Evolutionary conservation across 2,329 filamentous ascomycete genomes (phyloP).

Genomic region (Macroventuria anomochaeta): DNA sequence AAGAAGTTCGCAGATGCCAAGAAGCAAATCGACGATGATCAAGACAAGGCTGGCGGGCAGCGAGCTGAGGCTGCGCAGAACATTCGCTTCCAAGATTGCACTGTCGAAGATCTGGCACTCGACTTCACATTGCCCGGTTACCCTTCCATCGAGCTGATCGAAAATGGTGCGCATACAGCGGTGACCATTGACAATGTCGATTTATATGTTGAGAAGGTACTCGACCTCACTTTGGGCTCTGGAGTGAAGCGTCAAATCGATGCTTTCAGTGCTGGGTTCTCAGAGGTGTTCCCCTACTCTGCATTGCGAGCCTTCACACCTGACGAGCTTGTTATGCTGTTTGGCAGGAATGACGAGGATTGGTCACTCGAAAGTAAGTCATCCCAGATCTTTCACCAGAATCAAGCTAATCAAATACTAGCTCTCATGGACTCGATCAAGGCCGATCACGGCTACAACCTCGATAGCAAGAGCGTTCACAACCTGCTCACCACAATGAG

Average conservation of each 20-base stretch:
- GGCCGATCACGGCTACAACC: slow-evolving; percentile 97
- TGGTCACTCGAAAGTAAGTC: slow-evolving; percentile 95
- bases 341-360: slow-evolving; percentile 91
- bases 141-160: slow-evolving; percentile 77
- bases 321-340: slow-evolving; percentile 91
- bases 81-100: slow-evolving; percentile 76
- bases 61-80: slow-evolving; percentile 73
- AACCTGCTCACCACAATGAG: slow-evolving; percentile 96
- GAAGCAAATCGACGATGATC: slow-evolving; percentile 78
- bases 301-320: slow-evolving; percentile 93
- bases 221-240: slow-evolving; percentile 88
- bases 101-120: slow-evolving; percentile 84
- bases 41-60: slow-evolving; percentile 67
- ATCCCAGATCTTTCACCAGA: background rate
- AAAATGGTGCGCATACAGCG: slow-evolving; percentile 73
- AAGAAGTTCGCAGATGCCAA: slow-evolving; percentile 87
- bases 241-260: slow-evolving; percentile 90
- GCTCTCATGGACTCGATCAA: slow-evolving; percentile 98
- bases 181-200: slow-evolving; percentile 94
- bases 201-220: slow-evolving; percentile 83
- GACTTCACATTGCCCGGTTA: slow-evolving; percentile 97
- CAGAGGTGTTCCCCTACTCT: slow-evolving; percentile 93
- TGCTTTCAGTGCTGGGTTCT: slow-evolving; percentile 89
- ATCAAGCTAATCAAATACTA: slow-evolving; percentile 50
- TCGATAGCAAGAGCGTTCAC: slow-evolving; percentile 94